phyloP scores from a whole-genome alignment of 345 rosid species.

The Lepidium didymum region DNA sequence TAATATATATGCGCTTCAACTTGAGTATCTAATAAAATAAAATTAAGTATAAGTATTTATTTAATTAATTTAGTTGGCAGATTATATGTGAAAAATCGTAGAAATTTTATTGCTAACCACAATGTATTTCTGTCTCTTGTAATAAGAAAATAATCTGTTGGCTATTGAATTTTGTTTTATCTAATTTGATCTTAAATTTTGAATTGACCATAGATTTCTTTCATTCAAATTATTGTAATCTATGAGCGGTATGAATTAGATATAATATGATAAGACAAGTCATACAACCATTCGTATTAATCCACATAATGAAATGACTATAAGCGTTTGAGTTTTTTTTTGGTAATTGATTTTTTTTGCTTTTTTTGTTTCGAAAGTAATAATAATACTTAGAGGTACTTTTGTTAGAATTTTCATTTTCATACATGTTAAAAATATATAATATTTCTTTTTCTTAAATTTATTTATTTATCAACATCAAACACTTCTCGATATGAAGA shows the following conservation, averaged over 20 bases:
- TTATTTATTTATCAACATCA: too few species aligned
- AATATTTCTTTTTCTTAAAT: too few species aligned
- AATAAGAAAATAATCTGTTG: background rate
- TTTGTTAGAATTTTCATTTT: too few species aligned
- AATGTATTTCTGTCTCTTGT: background rate
- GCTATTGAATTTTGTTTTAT: constrained; percentile 3
- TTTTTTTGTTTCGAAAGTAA: too few species aligned
- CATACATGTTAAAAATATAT: background rate
- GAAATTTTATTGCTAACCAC: background rate
- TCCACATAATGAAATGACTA: background rate
- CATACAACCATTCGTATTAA: background rate
- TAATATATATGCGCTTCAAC: background rate
- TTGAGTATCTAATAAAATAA: background rate
- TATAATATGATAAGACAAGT: background rate
- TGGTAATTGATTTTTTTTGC: background rate
- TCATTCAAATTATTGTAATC: constrained; percentile 2
- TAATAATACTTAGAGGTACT: too few species aligned
- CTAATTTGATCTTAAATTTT: background rate
- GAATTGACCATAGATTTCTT: background rate
- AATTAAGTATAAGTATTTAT: background rate
- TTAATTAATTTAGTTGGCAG: background rate
- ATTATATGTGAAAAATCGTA: background rate
- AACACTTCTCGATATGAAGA: too few species aligned
- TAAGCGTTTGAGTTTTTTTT: background rate
- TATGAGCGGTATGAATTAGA: background rate